Base-by-base conservation (phyloP, 208 protist genomes). In the Borovskyia barvae region DNA sequence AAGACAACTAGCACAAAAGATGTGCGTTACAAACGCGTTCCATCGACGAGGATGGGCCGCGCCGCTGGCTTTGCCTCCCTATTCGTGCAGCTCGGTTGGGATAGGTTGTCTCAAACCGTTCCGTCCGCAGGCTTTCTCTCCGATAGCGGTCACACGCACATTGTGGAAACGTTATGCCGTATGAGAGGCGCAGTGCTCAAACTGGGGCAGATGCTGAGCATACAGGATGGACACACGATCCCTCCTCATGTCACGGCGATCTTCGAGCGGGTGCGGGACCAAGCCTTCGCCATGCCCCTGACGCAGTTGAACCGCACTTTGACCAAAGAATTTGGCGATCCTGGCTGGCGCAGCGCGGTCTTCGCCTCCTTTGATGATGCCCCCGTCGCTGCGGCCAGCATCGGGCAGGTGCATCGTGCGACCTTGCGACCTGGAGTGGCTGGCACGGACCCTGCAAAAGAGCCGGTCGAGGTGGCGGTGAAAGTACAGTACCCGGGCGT, bases 151-250 rank as follows among this genome's bases (percentile, higher is more conserved):
- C 84, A 92, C 45, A 62, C 94, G 46, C 74, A 82, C 54, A 84
- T 99, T n/a, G 93, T 95, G 3, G 78, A 97, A 14, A 95, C 95
- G 15, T 78, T 99, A 20, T 97, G 96, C 52, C 85, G 91, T 26
- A 99, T 99, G 97, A 82, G 97, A 24, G 86, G 86, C 2, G 74
- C 80, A 6, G 86, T 90, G 48, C 53, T 99, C 49, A 99, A 99
- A 62, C 80, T 99, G n/a, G 97, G 96, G 1, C 97, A 99, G 81
- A 95, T 98, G 68, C 70, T 98, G 5, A 95, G 82, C 61, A 97
- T 98, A 56, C 93, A 96, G 57, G 87, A 97, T 53, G 72, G 56
- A 14, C 62, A 53, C 33, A 85, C 87, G 8, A 59, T 97, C 15
- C 86, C 92, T 11, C 60, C 83, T 12, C 77, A 90, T 39, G 58